Conservation (phyloP, 352 stramenopile species). For the Globisporangium polare region DNA sequence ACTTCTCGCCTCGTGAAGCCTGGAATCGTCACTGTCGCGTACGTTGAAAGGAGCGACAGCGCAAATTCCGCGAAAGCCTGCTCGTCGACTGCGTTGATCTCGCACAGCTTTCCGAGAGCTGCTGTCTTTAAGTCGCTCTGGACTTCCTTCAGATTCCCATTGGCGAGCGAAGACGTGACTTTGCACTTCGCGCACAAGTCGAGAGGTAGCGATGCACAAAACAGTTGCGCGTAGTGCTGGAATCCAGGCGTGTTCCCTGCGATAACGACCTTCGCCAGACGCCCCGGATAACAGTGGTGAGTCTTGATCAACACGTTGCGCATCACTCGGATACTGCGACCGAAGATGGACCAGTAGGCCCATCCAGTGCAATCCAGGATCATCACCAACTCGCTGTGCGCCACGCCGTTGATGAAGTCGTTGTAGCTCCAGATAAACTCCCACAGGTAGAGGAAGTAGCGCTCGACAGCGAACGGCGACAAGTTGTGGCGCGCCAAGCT, state of each 20-base stretch:
- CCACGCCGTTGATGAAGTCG: constrained; percentile 23
- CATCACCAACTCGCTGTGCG: constrained; percentile 26
- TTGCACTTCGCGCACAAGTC: constrained; percentile 11
- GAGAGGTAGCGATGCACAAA: constrained; percentile 15
- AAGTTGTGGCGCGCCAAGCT: constrained; percentile 24
- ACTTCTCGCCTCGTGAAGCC: constrained; percentile 32
- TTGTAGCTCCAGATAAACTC: constrained; percentile 48
- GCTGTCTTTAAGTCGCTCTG: not conserved
- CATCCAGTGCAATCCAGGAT: constrained; percentile 29
- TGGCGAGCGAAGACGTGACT: not conserved
- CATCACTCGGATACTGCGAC: constrained; percentile 23
- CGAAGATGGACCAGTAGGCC: constrained; percentile 25
- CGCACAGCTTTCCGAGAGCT: not conserved
- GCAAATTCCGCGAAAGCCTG: constrained; percentile 25
- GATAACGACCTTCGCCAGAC: constrained; percentile 22
- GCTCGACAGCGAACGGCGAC: constrained; percentile 24
- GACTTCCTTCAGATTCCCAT: not conserved
- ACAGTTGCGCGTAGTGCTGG: constrained; percentile 11
- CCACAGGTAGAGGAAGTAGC: constrained; percentile 42
- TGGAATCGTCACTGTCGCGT: constrained; percentile 26
- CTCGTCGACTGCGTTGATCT: constrained; percentile 18
- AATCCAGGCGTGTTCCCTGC: constrained; percentile 11
- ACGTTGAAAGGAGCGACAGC: constrained; percentile 21
- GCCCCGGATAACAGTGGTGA: constrained; percentile 21
- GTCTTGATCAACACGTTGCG: constrained; percentile 22